Evolutionary conservation across 257 asterid species (phyloP), one percentile per base, ranked within the genome.

Genomic region (Fraxinus quadrangulata): DNA sequence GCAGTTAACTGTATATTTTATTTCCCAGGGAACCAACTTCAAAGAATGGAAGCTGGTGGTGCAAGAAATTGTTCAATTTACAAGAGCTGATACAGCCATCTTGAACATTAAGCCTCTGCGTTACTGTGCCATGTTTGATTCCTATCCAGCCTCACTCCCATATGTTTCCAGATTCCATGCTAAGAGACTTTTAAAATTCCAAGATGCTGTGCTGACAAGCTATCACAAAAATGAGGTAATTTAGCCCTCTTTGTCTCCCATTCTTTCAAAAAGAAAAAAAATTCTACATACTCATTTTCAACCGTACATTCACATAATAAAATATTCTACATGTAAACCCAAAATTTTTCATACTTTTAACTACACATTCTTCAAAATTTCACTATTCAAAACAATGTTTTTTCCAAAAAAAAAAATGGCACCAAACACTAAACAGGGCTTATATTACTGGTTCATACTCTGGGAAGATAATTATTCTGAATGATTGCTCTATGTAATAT

Each of bases 31-130:
- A 24, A 96, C 96, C 56, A 90, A 89, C 89, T 96, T 96, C 87
- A 93, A 86, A 88, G 99, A 96, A 88, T 96, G 99, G 99, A 96
- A 85, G 88, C 86, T 88, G 42, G 98, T 93, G 81, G 90, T 93
- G 83, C 96, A 91, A 77, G 99, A 96, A 88, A 92, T 92, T 78
- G 85, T 86, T 74, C 92, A 93, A 71, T 96, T 96, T 75, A 87
- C 91, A 42, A 83, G 78, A 82, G 92, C 89, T 67, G 94, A 90
- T 87, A 73, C 87, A 21, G 85, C 89, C 33, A 66, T 82, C 83
- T 24, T 81, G 65, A 83, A 61, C 78, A 79, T 87, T 59, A 92
- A 93, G 84, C 98, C 99, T 80, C 83, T 93, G 83, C 93, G 99
- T 49, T 91, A 88, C 80, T 87, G 96, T 82, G 78, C 91, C 56